These are phyloP conservation scores for Hyaloscypha finlandica DNA, from an alignment of 495 filamentous ascomycete species.

Conservation along the genomic window DNA sequence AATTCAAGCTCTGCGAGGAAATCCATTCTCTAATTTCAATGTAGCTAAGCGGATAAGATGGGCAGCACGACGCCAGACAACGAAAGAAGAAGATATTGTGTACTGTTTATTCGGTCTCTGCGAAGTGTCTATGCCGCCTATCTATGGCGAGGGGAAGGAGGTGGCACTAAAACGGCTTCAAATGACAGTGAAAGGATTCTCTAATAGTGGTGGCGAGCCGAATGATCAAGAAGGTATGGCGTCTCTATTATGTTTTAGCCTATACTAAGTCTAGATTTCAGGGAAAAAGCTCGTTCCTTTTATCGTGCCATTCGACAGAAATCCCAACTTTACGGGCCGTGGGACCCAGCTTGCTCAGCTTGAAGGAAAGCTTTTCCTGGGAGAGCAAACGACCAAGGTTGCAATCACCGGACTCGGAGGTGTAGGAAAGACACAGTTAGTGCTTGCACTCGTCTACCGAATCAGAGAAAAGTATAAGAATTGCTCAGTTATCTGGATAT, in stretches of 20 bases:
- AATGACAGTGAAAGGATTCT: neutral
- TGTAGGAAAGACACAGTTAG: conserved; percentile 22
- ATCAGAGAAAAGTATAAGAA: conserved; percentile 8
- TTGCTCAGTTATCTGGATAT: conserved; percentile 23
- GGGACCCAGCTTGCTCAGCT: conserved; percentile 9
- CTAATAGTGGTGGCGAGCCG: neutral
- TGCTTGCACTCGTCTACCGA: conserved; percentile 20
- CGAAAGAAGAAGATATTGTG: neutral
- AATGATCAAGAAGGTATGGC: neutral
- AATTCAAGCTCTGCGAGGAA: neutral
- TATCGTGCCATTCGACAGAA: conserved; percentile 20
- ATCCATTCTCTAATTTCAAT: conserved; percentile 3
- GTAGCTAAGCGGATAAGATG: neutral
- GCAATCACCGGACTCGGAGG: conserved; percentile 27
- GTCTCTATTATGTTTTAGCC: neutral
- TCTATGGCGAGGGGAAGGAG: neutral
- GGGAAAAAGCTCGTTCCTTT: neutral
- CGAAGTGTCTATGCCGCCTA: conserved; percentile 5
- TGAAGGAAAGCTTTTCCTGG: conserved; percentile 4
- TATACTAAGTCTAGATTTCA: neutral
- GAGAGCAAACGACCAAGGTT: conserved; percentile 3
- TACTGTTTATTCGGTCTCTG: conserved; percentile 1
- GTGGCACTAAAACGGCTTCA: neutral
- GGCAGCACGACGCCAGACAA: neutral
- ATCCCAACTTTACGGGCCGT: conserved; percentile 19